phyloP scores from a whole-genome alignment of 495 filamentous ascomycete species.

The Penicillium cinerascens region DNA sequence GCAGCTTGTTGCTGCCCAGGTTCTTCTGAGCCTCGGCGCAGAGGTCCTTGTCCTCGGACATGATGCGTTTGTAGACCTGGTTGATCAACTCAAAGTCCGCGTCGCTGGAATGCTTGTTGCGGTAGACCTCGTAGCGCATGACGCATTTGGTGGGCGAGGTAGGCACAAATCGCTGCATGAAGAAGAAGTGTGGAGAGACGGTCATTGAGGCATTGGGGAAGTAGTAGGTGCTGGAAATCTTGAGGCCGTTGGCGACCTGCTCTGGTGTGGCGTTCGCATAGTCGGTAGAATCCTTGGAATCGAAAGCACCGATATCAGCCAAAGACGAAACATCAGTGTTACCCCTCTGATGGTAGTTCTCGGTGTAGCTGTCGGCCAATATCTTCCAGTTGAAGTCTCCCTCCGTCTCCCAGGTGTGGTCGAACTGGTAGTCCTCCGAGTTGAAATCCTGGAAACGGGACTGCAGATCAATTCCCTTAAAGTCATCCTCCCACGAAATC shows the following conservation, averaged over 20 bases:
- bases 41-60: conserved; percentile 46
- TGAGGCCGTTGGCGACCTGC: conserved; percentile 26
- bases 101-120: conserved; percentile 41
- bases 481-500: conserved; percentile 41
- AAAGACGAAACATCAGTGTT: conserved; percentile 39
- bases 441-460: conserved; percentile 34
- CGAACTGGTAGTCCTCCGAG: conserved; percentile 46
- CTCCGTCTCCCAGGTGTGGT: conserved; percentile 46
- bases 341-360: conserved; percentile 43
- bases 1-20: conserved; percentile 42
- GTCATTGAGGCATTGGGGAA: conserved; percentile 46
- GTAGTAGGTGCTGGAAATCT: conserved; percentile 40
- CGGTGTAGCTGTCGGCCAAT: conserved; percentile 48
- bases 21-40: conserved; percentile 42
- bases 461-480: conserved; percentile 35
- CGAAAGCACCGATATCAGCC: conserved; percentile 33
- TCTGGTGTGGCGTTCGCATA: conserved; percentile 31
- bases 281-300: conserved; percentile 35
- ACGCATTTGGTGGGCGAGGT: conserved; percentile 29
- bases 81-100: conserved; percentile 42
- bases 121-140: conserved; percentile 49
- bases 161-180: conserved; percentile 46
- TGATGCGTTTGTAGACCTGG: conserved; percentile 40
- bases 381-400: conserved; percentile 52
- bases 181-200: conserved; percentile 45